Evolutionary conservation across 1,284 basidiomycete genomes (phyloP).

Genomic region (Sanghuangporus baumii): DNA sequence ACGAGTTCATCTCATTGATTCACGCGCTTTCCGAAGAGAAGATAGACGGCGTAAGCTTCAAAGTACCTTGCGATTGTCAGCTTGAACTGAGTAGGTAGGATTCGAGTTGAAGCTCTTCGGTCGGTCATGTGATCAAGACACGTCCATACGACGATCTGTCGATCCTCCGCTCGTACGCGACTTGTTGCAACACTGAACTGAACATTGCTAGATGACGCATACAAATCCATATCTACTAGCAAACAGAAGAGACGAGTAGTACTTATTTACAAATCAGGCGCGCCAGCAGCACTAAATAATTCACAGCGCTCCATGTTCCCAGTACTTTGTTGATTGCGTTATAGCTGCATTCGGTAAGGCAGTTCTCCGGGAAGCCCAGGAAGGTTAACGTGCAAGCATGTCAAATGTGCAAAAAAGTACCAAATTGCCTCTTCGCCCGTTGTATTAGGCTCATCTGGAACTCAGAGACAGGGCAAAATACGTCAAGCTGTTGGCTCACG

Average conservation of each 20-base stretch:
- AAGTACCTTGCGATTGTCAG: neutral
- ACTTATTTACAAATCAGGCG: no score
- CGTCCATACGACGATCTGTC: neutral
- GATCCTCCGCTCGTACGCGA: neutral
- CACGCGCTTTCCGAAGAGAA: neutral
- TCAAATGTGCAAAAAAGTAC: no score
- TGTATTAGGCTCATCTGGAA: neutral
- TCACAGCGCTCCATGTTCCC: no score
- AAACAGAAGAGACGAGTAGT: no score
- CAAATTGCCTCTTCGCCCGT: neutral
- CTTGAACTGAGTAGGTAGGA: neutral
- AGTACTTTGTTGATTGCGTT: no score
- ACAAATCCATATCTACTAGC: neutral
- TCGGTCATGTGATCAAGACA: neutral
- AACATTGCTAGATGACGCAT: neutral
- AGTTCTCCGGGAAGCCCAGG: no score
- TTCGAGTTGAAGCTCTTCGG: neutral
- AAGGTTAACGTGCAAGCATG: no score
- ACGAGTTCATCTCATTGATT: constrained; percentile 74
- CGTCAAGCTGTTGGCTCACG: neutral
- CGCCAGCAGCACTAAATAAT: no score
- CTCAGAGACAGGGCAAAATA: neutral
- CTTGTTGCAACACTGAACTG: neutral
- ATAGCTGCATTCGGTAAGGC: no score
- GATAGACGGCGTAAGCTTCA: neutral